Base-by-base conservation (phyloP, 148 eudicot species). In the Fallopia convolvulus region DNA sequence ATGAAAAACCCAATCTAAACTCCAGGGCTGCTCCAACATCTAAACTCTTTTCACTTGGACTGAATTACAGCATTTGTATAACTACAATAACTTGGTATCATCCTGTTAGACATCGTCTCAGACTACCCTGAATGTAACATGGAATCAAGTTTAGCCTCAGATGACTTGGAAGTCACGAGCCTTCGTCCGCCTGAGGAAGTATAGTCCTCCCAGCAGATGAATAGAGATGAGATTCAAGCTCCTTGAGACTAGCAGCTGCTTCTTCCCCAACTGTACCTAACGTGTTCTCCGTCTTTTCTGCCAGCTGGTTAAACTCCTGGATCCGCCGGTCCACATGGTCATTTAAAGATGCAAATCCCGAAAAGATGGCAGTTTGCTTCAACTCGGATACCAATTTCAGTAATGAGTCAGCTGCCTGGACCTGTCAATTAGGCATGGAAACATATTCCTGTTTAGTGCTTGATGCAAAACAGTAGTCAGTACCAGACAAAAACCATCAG, bases 281-380 rank as follows among this genome's bases (percentile, higher is more conserved):
- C 56, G 81, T 78, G 20, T 78, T 50, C 48, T 90, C 94, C 1
- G 93, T 89, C 72, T 84, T 88, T 65, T 88, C 94, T 23, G 87
- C 81, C 73, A 84, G 86, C 39, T 89, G 84, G 71, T 85, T 89
- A 26, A 91, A 88, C 77, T 89, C 97, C 0, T 84, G 83, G 33
- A 82, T 83, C 75, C 97, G 90, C 75, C 88, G 88, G 77, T 94
- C 94, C 23, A 92, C 97, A 63, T 92, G 94, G 79, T 94, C 98
- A 56, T 89, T 88, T 8, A 94, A 93, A 66, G 95, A 91, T 41
- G 98, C 97, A 68, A 94, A 89, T 42, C 97, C 97, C 20, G 95
- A 91, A 87, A 93, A 91, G 40, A 90, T 87, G 17, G 97, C 93
- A 33, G 98, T 94, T 79, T 88, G 97, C 88, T 92, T 92, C 82